phyloP scores from a whole-genome alignment of 75 land plant genomes.

The Cunninghamia lanceolata region DNA sequence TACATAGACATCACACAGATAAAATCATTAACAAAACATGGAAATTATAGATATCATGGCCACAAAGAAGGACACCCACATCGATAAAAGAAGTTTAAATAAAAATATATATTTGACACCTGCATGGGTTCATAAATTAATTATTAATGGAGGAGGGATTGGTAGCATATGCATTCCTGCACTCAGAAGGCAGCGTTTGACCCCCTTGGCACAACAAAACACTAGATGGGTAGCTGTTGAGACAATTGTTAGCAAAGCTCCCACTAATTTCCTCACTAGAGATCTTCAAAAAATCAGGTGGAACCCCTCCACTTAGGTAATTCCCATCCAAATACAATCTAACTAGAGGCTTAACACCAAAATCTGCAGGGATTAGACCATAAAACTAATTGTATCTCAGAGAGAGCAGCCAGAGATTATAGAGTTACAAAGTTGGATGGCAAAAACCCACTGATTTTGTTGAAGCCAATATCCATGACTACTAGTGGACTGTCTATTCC shows the following conservation, averaged over 20 bases:
- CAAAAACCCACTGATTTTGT: slow-evolving; percentile 39
- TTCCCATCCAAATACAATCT: slow-evolving; percentile 59
- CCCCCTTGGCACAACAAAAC: slow-evolving; percentile 20
- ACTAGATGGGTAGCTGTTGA: slow-evolving; percentile 35
- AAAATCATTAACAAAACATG: too few relatives aligned
- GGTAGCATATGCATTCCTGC: slow-evolving; percentile 15
- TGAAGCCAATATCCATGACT: slow-evolving; percentile 64
- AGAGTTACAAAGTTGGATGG: slow-evolving; percentile 39
- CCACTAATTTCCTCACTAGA: slow-evolving; percentile 24
- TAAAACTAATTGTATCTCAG: slow-evolving; percentile 52
- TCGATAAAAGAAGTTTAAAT: too few relatives aligned
- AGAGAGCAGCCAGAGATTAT: slow-evolving; percentile 37
- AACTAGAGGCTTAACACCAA: slow-evolving; percentile 22
- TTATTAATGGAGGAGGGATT: slow-evolving; percentile 34
- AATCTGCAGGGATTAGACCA: slow-evolving; percentile 55
- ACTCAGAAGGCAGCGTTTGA: slow-evolving; percentile 16
- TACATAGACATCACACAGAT: too few relatives aligned
- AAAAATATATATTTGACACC: too few relatives aligned
- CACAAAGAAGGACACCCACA: too few relatives aligned
- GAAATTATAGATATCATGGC: too few relatives aligned
- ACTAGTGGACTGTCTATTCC: slow-evolving; percentile 24
- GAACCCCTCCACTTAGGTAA: slow-evolving; percentile 50
- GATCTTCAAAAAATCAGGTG: slow-evolving; percentile 25
- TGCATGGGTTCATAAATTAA: too few relatives aligned
- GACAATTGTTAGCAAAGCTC: slow-evolving; percentile 57